Percentiles rank a stretch among this genome's conserved stretches.
Evolutionary conservation across 345 rosid genomes (phyloP).

Genomic region (Geranium brycei): DNA sequence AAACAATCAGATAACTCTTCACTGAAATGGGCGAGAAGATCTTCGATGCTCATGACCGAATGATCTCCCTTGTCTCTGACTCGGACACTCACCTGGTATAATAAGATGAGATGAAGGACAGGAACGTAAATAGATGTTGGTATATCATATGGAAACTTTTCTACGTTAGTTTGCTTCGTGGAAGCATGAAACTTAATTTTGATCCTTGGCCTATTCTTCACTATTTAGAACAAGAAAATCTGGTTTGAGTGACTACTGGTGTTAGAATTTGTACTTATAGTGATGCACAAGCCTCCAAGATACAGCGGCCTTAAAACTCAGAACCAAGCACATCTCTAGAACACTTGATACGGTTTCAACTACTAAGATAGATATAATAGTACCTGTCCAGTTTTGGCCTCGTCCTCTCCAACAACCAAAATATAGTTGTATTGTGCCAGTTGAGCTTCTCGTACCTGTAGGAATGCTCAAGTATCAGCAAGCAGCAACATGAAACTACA

Average conservation of each 20-base stretch:
- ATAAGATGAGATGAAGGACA: background rate
- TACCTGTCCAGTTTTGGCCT: conserved; percentile 68
- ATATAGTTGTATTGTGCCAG: conserved; percentile 84
- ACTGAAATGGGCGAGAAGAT: conserved; percentile 46
- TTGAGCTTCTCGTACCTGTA: conserved; percentile 91
- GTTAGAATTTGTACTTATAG: background rate
- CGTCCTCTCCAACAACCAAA: conserved; percentile 90
- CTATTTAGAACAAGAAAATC: too few relatives aligned
- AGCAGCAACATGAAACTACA: background rate
- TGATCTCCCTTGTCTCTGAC: conserved; percentile 60
- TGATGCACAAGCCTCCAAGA: background rate
- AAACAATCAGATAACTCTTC: background rate
- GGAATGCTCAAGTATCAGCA: conserved; percentile 4
- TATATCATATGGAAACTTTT: background rate
- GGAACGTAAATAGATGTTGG: background rate
- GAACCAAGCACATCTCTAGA: conserved; percentile 1
- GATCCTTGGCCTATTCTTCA: background rate
- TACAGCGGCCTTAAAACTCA: background rate
- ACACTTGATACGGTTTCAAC: background rate
- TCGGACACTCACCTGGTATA: conserved; percentile 70
- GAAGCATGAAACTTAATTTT: too few relatives aligned
- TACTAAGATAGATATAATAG: background rate
- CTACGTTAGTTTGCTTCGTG: background rate
- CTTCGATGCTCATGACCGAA: conserved; percentile 41
- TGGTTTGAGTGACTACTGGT: too few relatives aligned